These are phyloP conservation scores for Penicillium ucsense DNA, from an alignment of 495 filamentous ascomycete genomes.

Conservation along the genomic window DNA sequence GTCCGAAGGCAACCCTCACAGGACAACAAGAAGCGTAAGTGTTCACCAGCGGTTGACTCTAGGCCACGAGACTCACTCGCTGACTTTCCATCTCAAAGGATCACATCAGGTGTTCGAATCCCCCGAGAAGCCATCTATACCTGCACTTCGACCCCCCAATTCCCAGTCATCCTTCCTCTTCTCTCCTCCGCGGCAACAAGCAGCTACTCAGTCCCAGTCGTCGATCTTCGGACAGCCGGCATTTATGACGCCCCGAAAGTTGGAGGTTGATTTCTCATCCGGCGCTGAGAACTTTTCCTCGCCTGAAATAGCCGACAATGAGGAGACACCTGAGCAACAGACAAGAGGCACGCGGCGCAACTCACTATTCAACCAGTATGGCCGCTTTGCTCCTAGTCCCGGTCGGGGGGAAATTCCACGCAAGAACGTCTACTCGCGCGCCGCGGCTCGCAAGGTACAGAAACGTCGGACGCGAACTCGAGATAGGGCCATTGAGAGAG, in stretches of 20 bases:
- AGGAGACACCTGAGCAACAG: constrained; percentile 55
- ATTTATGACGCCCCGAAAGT: constrained; percentile 74
- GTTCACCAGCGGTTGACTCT: background rate
- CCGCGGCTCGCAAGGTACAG: constrained; percentile 41
- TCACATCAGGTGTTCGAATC: constrained; percentile 42
- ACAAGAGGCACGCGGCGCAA: constrained; percentile 38
- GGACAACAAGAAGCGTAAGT: constrained; percentile 42
- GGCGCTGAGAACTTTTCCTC: constrained; percentile 71
- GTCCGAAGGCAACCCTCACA: constrained; percentile 33
- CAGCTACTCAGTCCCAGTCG: constrained; percentile 17
- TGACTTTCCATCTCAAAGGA: constrained; percentile 24
- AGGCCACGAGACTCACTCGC: background rate
- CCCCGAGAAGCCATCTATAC: constrained; percentile 36
- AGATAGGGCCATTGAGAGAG: constrained; percentile 35
- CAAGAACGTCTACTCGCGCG: constrained; percentile 42
- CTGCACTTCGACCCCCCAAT: constrained; percentile 39
- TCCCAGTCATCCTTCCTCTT: constrained; percentile 39
- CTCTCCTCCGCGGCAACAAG: constrained; percentile 24
- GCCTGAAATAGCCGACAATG: constrained; percentile 60
- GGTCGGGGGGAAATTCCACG: constrained; percentile 50
- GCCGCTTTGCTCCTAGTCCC: constrained; percentile 38
- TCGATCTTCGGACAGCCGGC: constrained; percentile 53
- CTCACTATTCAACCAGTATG: constrained; percentile 34
- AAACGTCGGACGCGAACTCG: constrained; percentile 38
- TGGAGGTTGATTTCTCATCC: constrained; percentile 62